A percentile compares a stretch with the other conserved stretches of the same genome.
Conservation (phyloP, 805 yeast genomes). For the Myxozyma mucilagina region DNA sequence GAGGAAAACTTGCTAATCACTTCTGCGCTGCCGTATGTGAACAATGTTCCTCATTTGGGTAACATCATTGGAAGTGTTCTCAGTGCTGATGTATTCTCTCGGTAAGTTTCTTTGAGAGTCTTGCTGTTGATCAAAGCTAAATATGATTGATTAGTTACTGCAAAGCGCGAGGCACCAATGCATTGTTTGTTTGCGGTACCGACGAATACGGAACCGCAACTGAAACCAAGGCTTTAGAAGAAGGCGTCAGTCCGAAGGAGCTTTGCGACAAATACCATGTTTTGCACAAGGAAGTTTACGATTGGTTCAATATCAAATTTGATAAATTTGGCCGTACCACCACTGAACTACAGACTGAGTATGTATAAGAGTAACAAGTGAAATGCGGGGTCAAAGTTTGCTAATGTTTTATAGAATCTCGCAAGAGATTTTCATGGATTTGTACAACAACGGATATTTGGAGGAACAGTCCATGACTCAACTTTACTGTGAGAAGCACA, state of each 20-base stretch:
- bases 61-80: slow-evolving; percentile 94
- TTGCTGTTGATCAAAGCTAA: neutral
- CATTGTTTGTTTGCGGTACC: slow-evolving; percentile 90
- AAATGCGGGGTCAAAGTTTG: neutral
- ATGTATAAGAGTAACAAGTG: slow-evolving; percentile 5
- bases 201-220: slow-evolving; percentile 99
- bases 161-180: slow-evolving; percentile 83
- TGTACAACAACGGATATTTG: slow-evolving; percentile 72
- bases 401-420: slow-evolving; percentile 54
- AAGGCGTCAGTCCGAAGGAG: slow-evolving; percentile 81
- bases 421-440: slow-evolving; percentile 81
- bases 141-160: slow-evolving; percentile 56
- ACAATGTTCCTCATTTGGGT: slow-evolving; percentile 98
- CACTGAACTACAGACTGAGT: slow-evolving; percentile 80
- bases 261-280: slow-evolving; percentile 88
- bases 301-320: slow-evolving; percentile 95
- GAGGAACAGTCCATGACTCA: slow-evolving; percentile 89
- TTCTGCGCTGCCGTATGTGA: slow-evolving; percentile 96
- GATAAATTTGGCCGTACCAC: slow-evolving; percentile 97
- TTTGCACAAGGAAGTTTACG: slow-evolving; percentile 85
- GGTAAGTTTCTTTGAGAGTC: slow-evolving; percentile 49
- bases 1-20: slow-evolving; percentile 86
- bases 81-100: slow-evolving; percentile 87
- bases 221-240: slow-evolving; percentile 96
- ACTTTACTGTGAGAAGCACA: slow-evolving; percentile 85